Conservation (phyloP, 352 stramenopile genomes). For the Phytopythium oedochilum region DNA sequence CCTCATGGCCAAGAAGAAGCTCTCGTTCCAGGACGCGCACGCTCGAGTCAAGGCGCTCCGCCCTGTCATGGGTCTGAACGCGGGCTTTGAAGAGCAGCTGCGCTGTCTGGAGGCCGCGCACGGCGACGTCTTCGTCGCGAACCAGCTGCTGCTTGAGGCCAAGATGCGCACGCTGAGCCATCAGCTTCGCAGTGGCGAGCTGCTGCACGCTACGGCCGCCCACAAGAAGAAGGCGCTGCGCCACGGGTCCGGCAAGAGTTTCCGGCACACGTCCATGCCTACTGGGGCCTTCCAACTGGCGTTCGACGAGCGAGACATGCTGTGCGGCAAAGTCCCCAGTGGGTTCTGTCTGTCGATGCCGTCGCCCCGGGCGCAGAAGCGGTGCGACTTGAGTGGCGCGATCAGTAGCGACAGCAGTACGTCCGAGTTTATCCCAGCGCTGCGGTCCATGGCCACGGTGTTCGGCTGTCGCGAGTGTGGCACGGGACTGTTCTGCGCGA, state of each 20-base stretch:
- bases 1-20: slow-evolving; percentile 65
- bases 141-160: slow-evolving; percentile 65
- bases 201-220: slow-evolving; percentile 14
- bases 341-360: slow-evolving; percentile 52
- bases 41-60: slow-evolving; percentile 49
- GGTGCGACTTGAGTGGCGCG: background rate
- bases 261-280: slow-evolving; percentile 1
- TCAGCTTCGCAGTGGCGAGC: slow-evolving; percentile 25
- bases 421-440: slow-evolving; percentile 54
- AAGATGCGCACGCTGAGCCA: slow-evolving; percentile 31
- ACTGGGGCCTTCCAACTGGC: slow-evolving; percentile 1
- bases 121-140: slow-evolving; percentile 68
- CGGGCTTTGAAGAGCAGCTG: slow-evolving; percentile 84
- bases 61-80: slow-evolving; percentile 70
- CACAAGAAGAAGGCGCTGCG: slow-evolving; percentile 15
- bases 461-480: slow-evolving; percentile 60
- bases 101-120: slow-evolving; percentile 60
- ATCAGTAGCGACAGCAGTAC: background rate
- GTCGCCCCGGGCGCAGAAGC: slow-evolving; percentile 8
- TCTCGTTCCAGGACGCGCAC: slow-evolving; percentile 44
- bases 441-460: slow-evolving; percentile 68
- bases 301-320: slow-evolving; percentile 58
- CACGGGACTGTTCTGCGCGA: slow-evolving; percentile 59
- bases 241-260: slow-evolving; percentile 14
- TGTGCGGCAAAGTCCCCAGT: slow-evolving; percentile 42